Evolutionary conservation across 495 filamentous ascomycete genomes (phyloP), one percentile per base, ranked within the genome.

Genomic region (Lepraria neglecta): DNA sequence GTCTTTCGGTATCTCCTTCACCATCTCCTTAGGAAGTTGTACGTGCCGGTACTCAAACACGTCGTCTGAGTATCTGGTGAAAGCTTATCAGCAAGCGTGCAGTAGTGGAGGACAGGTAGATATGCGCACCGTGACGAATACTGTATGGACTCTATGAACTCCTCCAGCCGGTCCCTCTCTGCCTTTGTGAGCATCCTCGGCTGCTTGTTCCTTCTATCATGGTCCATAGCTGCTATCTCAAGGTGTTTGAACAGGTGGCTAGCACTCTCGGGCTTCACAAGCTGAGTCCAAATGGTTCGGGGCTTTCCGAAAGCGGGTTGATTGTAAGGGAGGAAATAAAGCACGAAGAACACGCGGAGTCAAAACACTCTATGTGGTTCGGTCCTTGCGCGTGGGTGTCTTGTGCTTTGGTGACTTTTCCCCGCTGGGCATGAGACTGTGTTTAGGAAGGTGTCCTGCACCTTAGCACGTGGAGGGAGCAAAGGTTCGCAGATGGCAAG

Each of bases 41-140:
- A 98, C 94, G 73, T 98, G 94, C 55, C 94, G 90, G 74, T 95
- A 96, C 76, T 96, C 92, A 71, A 77, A 92, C 73, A 92, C 83
- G 74, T 82, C 80, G 70, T 96, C 92, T n/a, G 83, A 87, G 72
- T 96, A 96, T 66, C 91, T 95, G 57, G 27, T 35, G 33, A 17
- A 59, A 6, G 31, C 12, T 43, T 15, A 58, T 66, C 43, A 62
- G 17, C 42, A 43, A 58, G 5, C n/a, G 47, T 17, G 6, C 43
- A 40, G 24, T 5, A n/a, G 28, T 28, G 27, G n/a, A 42, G 0
- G 21, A 42, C 28, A 28, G 5, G 31, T n/a, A 31, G 27, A 3
- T 24, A 30, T 61, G 66, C 82, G 42, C 79, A 96, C 94, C 94
- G 82, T 55, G 90, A 87, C 33, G 94, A 97, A 73, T 98, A 98